Base-by-base conservation (phyloP, 2,329 filamentous ascomycete genomes). In the Penicillium sp. region DNA sequence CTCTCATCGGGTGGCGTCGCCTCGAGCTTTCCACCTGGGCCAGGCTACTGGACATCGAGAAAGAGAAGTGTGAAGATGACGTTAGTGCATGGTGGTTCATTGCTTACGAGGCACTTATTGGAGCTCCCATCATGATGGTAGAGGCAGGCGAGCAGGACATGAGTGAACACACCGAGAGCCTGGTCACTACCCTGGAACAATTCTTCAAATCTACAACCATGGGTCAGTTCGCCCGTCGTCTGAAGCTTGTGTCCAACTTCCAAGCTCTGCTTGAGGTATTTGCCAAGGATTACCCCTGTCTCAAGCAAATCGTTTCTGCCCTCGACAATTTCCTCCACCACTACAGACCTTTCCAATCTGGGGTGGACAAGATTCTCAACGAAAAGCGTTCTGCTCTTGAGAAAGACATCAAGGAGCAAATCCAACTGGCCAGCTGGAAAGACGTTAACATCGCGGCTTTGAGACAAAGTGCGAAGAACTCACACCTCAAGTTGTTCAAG, bases 21-120 rank as follows among this genome's bases (percentile, higher is more conserved):
- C 79, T 99, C 31, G 94, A 99, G 68, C 79, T 99, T 24, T 88
- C 89, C 0, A 97, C 93, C 0, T 99, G 94, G 94, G 87, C 89
- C 34, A 89, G 88, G 40, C 75, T 99, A 3, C 88, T 99, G 56
- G 90, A 96, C 62, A 85, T 89, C 70, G 94, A 99, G 72, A 81
- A 86, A 36, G 81, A 84, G 49, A 91, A 88, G 64, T 92, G 87
- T 63, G 79, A 87, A 21, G 83, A 90, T 45, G 88, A 91, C 66
- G 92, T 93, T 2, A 87, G 86, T 64, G 88, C 88, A 14, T 99
- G 94, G 94, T 99, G 92, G 88, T 99, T 97, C 65, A 83, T 97
- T 55, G 92, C 93, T 1, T 99, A 97, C 66, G 91, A 97, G 72
- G 90, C 88, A 4, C 84, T 96, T 40, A 83, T 99, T 62, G 88